Evolutionary conservation across 2,329 filamentous ascomycete genomes (phyloP), one percentile per base, ranked within the genome.

Genomic region (Phialophora tarda): DNA sequence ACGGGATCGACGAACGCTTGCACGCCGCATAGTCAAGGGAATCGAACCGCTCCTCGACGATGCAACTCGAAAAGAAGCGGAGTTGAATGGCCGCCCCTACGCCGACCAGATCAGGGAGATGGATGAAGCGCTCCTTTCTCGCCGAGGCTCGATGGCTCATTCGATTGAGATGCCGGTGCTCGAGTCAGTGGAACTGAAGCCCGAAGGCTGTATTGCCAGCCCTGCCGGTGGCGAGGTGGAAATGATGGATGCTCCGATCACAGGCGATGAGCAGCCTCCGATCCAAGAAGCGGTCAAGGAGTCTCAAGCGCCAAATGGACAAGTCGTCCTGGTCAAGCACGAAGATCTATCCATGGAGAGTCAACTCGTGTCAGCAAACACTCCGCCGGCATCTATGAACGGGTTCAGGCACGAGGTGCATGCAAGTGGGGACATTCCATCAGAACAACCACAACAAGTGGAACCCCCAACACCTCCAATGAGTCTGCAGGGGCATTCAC

Each of bases 1-100:
- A 67, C 91, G 91, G 65, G 91, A 96, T 72, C 88, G 91, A 68
- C 91, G 91, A 73, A 91, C 90, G 72, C 82, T 96, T n/a, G 92
- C 91, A 26, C 97, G 96, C 78, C 88, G 93, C 28, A 96, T 97
- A 68, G 85, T 96, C 71, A 96, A 92, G 76, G 87, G 89, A 0
- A 85, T 96, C 34, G 91, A 96, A 76, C 88, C 91, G 14, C 84
- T 88, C 53, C 82, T 97, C 2, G 91, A 97, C 76, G 84, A 86
- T 62, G 92, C 92, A 0, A 80, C 93, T 55, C 86, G 85, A 61
- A 91, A 91, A 62, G 94, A 98, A 77, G 89, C 91, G n/a, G 91
- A 95, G 67, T 84, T 96, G 50, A 88, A 85, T 59, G 85, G 88
- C 60, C 89, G 88, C 73, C 83, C 90, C 0, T 86, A 88, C 54